These are phyloP conservation scores for Excoecaria cochinchinensis DNA, from an alignment of 345 rosid genomes.

Conservation along the genomic window DNA sequence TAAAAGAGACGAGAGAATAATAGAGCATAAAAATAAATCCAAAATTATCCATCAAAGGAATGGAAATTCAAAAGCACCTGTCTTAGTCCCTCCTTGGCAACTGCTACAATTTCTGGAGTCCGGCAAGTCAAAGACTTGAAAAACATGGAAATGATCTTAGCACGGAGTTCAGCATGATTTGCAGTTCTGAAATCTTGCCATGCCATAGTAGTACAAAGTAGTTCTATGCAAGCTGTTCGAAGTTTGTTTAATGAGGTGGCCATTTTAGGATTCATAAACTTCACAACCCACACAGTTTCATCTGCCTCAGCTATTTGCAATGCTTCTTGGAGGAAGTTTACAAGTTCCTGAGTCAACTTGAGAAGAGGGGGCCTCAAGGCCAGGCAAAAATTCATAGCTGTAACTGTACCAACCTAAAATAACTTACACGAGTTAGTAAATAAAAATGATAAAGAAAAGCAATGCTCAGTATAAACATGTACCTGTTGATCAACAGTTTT, in stretches of 20 bases:
- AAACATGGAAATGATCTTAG: constrained; percentile 96
- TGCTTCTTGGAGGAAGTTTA: constrained; percentile 98
- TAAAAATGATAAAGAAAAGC: constrained; percentile 8
- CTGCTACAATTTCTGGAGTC: constrained; percentile 94
- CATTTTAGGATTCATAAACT: constrained; percentile 85
- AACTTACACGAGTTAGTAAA: constrained; percentile 29
- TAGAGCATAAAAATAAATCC: not conserved
- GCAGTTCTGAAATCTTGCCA: constrained; percentile 93
- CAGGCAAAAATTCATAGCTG: constrained; percentile 93
- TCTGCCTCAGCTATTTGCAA: constrained; percentile 98
- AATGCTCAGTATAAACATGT: not conserved
- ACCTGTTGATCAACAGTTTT: constrained; percentile 99
- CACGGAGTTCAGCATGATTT: constrained; percentile 77
- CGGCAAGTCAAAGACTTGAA: constrained; percentile 95
- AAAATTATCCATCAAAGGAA: not conserved
- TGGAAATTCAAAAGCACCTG: constrained; percentile 62
- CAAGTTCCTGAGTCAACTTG: constrained; percentile 88
- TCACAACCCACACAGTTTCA: constrained; percentile 84
- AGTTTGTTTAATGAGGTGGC: constrained; percentile 81
- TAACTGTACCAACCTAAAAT: constrained; percentile 87
- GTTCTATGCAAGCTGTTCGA: constrained; percentile 94
- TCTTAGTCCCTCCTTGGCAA: constrained; percentile 96
- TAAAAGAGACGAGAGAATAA: not conserved
- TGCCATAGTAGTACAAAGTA: constrained; percentile 96
- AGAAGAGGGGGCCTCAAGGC: constrained; percentile 98